phyloP scores from a whole-genome alignment of 495 filamentous ascomycete species.

The Cercophora newfieldiana region DNA sequence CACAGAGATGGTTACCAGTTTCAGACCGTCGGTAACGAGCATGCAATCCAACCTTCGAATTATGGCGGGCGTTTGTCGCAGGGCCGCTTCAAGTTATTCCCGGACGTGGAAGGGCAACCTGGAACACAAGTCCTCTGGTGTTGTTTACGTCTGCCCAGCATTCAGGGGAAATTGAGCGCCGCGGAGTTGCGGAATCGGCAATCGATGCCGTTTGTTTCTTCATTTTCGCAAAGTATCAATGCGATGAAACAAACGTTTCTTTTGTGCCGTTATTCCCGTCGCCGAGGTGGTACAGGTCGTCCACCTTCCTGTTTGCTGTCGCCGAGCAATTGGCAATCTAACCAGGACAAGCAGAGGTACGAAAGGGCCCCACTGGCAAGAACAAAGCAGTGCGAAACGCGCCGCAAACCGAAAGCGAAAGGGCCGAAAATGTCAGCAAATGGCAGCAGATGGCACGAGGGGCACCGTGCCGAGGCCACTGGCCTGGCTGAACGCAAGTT shows the following conservation, averaged over 20 bases:
- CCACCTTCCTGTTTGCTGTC: conserved; percentile 2
- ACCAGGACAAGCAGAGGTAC: background rate
- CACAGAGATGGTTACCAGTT: background rate
- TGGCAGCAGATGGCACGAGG: background rate
- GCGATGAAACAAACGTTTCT: background rate
- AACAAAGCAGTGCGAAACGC: background rate
- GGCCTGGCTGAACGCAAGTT: background rate
- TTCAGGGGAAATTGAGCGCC: background rate
- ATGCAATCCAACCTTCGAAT: background rate
- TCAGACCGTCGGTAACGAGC: background rate
- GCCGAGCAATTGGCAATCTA: background rate
- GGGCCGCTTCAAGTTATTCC: background rate
- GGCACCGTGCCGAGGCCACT: background rate
- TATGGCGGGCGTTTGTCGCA: background rate
- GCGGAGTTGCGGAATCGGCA: background rate
- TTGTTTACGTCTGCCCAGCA: background rate
- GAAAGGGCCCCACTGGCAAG: background rate
- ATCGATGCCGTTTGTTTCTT: background rate
- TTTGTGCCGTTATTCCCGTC: background rate
- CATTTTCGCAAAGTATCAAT: background rate
- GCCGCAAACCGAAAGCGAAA: background rate
- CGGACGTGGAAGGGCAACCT: no score
- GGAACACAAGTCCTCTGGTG: background rate
- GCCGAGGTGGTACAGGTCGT: background rate
- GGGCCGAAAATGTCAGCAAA: background rate